A percentile compares a stretch with the other conserved stretches of the same genome.
Evolutionary conservation across 345 rosid genomes (phyloP).

Genomic region (Rhodamnia rubescens): DNA sequence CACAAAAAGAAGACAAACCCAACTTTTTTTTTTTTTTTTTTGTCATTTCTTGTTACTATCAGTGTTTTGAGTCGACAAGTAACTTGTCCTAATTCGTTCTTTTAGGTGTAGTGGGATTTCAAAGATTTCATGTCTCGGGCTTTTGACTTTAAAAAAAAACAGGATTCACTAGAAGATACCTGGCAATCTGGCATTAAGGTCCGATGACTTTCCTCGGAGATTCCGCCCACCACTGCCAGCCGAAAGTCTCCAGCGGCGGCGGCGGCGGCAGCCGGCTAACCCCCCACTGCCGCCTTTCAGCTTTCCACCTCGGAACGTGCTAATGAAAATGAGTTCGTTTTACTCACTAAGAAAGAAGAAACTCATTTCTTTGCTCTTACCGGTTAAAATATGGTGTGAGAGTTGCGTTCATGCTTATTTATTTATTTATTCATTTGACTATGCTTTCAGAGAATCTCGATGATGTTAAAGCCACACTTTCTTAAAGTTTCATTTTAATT

Average conservation of each 20-base stretch:
- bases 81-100: background rate
- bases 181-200: background rate
- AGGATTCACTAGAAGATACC: background rate
- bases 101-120: background rate
- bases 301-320: background rate
- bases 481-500: background rate
- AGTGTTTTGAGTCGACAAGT: background rate
- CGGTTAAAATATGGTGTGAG: background rate
- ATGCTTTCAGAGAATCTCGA: background rate
- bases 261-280: background rate
- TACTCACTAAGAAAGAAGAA: background rate
- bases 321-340: background rate
- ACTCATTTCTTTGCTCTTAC: background rate
- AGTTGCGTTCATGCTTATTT: background rate
- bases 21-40: background rate
- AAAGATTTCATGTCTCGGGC: background rate
- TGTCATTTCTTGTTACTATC: background rate
- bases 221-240: background rate
- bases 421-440: background rate
- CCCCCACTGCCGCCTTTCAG: background rate
- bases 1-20: background rate
- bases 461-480: background rate
- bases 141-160: background rate
- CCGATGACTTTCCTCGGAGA: background rate
- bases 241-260: background rate